Conservation (phyloP, 257 asterid species). For the Solanum chilense region DNA sequence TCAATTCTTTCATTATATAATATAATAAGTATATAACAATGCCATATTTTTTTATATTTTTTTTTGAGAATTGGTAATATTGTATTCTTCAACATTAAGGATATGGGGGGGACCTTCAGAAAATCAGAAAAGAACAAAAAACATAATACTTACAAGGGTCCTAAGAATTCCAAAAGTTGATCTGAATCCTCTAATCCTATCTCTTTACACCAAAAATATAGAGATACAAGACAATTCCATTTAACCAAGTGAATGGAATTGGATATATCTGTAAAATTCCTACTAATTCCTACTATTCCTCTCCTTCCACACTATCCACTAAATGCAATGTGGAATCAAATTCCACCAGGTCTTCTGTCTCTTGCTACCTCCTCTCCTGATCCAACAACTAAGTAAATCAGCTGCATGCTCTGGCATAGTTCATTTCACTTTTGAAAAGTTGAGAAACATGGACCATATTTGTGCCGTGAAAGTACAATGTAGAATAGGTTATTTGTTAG, state of each 20-base stretch:
- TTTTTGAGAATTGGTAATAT: too few species aligned
- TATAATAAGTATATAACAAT: not conserved
- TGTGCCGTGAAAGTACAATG: not conserved
- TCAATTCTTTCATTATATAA: not conserved
- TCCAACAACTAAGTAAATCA: not conserved
- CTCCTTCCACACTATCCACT: not conserved
- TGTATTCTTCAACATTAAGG: not conserved
- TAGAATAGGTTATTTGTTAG: not conserved
- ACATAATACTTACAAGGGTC: not conserved
- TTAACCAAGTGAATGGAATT: not conserved
- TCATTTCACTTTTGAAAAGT: not conserved
- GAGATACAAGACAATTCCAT: not conserved
- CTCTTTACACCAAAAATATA: not conserved
- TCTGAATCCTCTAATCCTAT: not conserved
- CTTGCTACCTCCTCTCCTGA: not conserved
- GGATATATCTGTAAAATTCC: not conserved
- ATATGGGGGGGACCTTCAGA: not conserved
- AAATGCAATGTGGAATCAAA: not conserved
- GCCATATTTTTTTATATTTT: not conserved
- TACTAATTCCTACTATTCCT: not conserved
- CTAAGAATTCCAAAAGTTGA: not conserved
- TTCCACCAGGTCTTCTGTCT: not conserved
- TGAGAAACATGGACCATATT: not conserved
- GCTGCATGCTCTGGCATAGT: not conserved
- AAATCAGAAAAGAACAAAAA: not conserved